A percentile compares a stretch with the other conserved stretches of the same genome.
Evolutionary conservation across 495 filamentous ascomycete genomes (phyloP).

Genomic region (Podospora sp.): DNA sequence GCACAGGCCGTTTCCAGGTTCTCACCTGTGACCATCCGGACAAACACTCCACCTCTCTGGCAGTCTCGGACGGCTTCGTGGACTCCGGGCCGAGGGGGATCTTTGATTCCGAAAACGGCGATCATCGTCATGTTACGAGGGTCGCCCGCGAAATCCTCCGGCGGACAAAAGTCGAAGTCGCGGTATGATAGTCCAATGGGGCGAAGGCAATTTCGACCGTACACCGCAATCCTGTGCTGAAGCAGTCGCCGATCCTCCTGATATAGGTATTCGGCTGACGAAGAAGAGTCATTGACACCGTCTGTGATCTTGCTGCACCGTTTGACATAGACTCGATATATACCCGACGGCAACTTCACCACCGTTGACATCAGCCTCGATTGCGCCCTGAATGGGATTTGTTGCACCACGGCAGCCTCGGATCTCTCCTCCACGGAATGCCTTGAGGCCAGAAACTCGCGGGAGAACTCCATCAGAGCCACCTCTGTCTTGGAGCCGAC

Average conservation of each 20-base stretch:
- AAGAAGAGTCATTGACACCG: no score
- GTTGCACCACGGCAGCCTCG: constrained; percentile 68
- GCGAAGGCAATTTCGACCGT: constrained; percentile 79
- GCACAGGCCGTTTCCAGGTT: constrained; percentile 79
- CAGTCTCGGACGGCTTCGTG: constrained; percentile 73
- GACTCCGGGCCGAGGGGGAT: constrained; percentile 80
- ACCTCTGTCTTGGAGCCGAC: constrained; percentile 92
- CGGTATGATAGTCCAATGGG: constrained; percentile 86
- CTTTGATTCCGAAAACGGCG: constrained; percentile 82
- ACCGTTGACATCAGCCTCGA: constrained; percentile 87
- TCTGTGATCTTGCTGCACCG: no score
- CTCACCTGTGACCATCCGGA: constrained; percentile 91
- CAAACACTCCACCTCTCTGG: constrained; percentile 73
- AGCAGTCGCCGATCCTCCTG: constrained; percentile 62
- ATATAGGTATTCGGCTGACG: no score
- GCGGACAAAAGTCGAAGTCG: constrained; percentile 90
- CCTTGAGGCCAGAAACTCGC: constrained; percentile 72
- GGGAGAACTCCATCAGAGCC: constrained; percentile 72
- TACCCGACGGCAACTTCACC: constrained; percentile 47
- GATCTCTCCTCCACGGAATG: constrained; percentile 68
- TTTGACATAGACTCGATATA: no score
- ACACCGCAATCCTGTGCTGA: constrained; percentile 68
- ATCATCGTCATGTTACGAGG: constrained; percentile 74
- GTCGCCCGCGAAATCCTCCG: constrained; percentile 75
- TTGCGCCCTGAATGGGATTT: constrained; percentile 86